Base-by-base conservation (phyloP, 1,139 yeast species). In the Blastobotrys proliferans region DNA sequence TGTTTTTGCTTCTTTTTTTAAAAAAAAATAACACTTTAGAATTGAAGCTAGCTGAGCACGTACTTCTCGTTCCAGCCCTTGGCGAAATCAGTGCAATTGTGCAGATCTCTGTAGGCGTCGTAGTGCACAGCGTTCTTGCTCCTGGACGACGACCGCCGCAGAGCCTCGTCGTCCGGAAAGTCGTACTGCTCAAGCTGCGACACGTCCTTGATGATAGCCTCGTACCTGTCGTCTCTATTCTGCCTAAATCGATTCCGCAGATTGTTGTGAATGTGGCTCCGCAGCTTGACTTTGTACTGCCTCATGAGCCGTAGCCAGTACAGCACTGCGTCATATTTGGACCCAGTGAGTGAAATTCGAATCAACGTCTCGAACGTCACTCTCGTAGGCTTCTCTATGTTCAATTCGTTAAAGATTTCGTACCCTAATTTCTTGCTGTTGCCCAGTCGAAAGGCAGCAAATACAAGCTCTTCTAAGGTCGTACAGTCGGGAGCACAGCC, bases 361-460 rank as follows among this genome's bases (percentile, higher is more conserved):
- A 63, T 33, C 26, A 57, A 38, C 4, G 60, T 51, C 44, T 60
- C 64, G 25, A 51, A 48, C 6, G 53, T 49, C n/a, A 43, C 37
- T 2, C 59, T 49, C 1, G 51, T 42, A 2, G 59, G 57, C 16
- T 6, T 2, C 6, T 9, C 25, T 2, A 54, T 32, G 9, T 43
- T 40, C 8, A 43, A 30, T 32, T 61, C 64, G 6, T 44, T 35
- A 48, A 53, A 62, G 6, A 63, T 57, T 13, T 42, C 46, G 40
- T 52, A 51, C 14, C 55, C 42, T n/a, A 60, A 51, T 27, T 56
- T 52, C 41, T 63, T 61, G 20, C 63, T 49, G 39, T 61, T 58
- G 6, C 63, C 58, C 35, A 61, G 46, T 11, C 59, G 49, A 31
- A 46, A 53, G 3, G 63, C 61, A 1, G 60, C 51, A 19, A 49